phyloP scores from a whole-genome alignment of 1,284 basidiomycete genomes.

The Psilocybe mexicana region DNA sequence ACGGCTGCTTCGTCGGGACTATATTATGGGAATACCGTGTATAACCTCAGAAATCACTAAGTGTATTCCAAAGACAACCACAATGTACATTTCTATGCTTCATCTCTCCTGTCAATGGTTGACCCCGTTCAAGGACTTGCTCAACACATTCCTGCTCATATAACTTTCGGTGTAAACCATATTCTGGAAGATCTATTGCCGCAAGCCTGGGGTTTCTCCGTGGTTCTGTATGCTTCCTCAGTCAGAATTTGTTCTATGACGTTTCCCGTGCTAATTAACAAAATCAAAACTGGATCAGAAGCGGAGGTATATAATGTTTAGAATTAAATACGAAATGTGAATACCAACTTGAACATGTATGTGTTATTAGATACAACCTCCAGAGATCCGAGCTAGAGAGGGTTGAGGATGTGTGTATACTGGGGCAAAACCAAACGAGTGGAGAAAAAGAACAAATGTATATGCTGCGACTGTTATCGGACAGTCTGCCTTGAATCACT shows the following conservation, averaged over 20 bases:
- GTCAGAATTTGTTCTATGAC: neutral
- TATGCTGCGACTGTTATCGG: neutral
- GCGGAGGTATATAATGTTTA: neutral
- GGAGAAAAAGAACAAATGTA: neutral
- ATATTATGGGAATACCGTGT: slow-evolving; percentile 74
- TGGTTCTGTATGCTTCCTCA: too few species aligned
- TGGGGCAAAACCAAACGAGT: slow-evolving; percentile 7
- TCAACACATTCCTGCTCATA: too few species aligned
- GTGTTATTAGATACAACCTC: slow-evolving; percentile 28
- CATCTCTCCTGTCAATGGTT: neutral
- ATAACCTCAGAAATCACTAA: slow-evolving; percentile 41
- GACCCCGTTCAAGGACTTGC: too few species aligned
- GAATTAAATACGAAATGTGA: slow-evolving; percentile 9
- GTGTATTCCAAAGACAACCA: neutral
- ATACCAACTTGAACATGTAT: slow-evolving; percentile 17
- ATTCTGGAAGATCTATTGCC: too few species aligned
- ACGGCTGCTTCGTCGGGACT: slow-evolving; percentile 61
- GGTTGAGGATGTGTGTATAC: slow-evolving; percentile 2
- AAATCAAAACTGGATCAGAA: neutral
- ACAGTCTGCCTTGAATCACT: neutral
- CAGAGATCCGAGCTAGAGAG: slow-evolving; percentile 18
- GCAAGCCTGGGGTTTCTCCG: too few species aligned
- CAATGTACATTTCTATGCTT: neutral
- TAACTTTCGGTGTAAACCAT: too few species aligned
- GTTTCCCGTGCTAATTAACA: neutral